Evolutionary conservation across 2,329 filamentous ascomycete genomes (phyloP).

Genomic region (Dactylellina leptospora): DNA sequence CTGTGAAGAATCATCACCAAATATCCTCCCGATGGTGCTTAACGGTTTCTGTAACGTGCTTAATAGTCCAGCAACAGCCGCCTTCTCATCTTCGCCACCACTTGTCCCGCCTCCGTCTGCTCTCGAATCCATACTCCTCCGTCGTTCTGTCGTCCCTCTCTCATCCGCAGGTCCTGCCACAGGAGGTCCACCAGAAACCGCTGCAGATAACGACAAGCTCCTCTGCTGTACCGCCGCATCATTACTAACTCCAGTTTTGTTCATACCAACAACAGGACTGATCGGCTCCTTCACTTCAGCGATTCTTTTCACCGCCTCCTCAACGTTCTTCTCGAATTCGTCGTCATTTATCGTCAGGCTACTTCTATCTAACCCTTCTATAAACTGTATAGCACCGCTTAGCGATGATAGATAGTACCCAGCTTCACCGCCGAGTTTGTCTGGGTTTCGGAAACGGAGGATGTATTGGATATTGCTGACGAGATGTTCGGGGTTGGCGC

Average conservation of each 20-base stretch:
- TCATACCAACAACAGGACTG: constrained; percentile 36
- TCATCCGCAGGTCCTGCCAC: constrained; percentile 56
- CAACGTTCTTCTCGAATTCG: constrained; percentile 96
- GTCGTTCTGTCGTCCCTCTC: constrained; percentile 64
- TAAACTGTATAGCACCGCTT: constrained; percentile 89
- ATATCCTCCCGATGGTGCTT: constrained; percentile 91
- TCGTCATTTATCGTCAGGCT: constrained; percentile 91
- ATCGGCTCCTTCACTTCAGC: constrained; percentile 66
- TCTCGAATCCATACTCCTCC: constrained; percentile 60
- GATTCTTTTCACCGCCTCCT: constrained; percentile 92
- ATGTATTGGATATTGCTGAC: constrained; percentile 99
- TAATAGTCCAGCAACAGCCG: constrained; percentile 83
- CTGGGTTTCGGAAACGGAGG: constrained; percentile 92
- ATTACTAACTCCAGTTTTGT: constrained; percentile 16
- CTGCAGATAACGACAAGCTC: constrained; percentile 59
- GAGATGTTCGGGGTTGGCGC: constrained; percentile 91
- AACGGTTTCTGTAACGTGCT: constrained; percentile 90
- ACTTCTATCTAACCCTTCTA: constrained; percentile 94
- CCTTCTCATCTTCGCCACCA: constrained; percentile 70
- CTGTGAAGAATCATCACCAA: constrained; percentile 73
- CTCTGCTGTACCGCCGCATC: constrained; percentile 61
- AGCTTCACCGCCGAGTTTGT: constrained; percentile 95
- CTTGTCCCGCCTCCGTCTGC: constrained; percentile 64
- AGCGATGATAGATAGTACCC: constrained; percentile 97
- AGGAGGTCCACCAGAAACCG: constrained; percentile 62